Percentiles rank a stretch among this genome's conserved stretches.
Evolutionary conservation across 164 flowering plant species (phyloP).

Genomic region (Stephania japonica): DNA sequence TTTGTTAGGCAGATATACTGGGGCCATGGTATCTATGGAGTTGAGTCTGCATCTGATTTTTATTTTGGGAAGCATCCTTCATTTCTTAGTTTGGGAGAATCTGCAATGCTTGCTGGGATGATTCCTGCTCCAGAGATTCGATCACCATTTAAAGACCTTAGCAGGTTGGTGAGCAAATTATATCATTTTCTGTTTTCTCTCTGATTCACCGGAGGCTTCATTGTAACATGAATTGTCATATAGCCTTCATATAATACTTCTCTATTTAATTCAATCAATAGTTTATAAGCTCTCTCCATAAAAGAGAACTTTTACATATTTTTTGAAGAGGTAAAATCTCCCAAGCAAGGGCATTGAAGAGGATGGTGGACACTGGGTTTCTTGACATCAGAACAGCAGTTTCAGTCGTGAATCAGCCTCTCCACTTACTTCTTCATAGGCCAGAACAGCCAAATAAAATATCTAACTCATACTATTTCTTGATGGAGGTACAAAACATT

Average conservation of each 20-base stretch:
- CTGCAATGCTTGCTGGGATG: constrained; percentile 45
- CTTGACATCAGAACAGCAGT: constrained; percentile 35
- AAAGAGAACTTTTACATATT: constrained; percentile 4
- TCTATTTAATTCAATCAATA: background rate
- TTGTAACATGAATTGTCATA: background rate
- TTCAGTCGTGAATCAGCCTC: constrained; percentile 24
- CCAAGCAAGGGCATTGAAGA: constrained; percentile 46
- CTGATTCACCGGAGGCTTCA: background rate
- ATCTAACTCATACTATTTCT: constrained; percentile 3
- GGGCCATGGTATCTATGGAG: constrained; percentile 47
- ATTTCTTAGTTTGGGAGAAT: constrained; percentile 38
- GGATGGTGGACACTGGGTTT: constrained; percentile 42
- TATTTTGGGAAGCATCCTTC: constrained; percentile 45
- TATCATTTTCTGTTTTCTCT: background rate
- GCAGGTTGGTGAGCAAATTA: constrained; percentile 26
- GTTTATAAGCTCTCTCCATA: background rate
- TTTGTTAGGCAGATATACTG: constrained; percentile 35
- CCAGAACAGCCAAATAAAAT: constrained; percentile 8
- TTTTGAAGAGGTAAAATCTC: constrained; percentile 33
- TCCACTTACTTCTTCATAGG: constrained; percentile 17
- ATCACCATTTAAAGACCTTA: constrained; percentile 36
- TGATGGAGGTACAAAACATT: constrained; percentile 14
- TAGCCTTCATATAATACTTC: background rate
- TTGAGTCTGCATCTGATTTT: constrained; percentile 40
- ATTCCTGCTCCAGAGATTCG: constrained; percentile 46